Evolutionary conservation across 805 yeast species (phyloP), one percentile per base, ranked within the genome.

Genomic region (Monosporozyma aquatica): DNA sequence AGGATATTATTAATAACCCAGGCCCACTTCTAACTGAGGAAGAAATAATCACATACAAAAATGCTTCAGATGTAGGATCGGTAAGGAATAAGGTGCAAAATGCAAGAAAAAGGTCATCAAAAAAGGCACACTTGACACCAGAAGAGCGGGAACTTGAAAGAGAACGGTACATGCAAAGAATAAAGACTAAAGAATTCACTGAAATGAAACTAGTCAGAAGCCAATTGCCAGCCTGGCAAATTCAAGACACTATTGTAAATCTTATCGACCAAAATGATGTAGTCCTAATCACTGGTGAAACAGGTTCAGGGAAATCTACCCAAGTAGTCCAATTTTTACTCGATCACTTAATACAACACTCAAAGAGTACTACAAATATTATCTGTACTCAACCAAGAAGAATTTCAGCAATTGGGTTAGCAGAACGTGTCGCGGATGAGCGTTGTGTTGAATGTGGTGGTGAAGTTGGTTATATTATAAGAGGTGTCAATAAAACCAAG

Each of bases 231-330:
- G 97, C 97, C 0, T 90, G 95, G 95, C 59, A 66, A 11, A 82
- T 80, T 55, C 71, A 68, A 41, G 62, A 71, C 0, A 69, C 74
- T 5, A 68, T 90, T 30, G 70, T 84, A 2, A 52, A 72, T 0
- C 64, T 78, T 4, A 76, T 90, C 4, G 67, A 70, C 23, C 46
- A 67, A 0, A 74, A 83, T 55, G 76, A 76, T 47, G 82, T 87
- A 4, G 78, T 84, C 1, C 38, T 90, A 26, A 74, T 90, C 28
- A 90, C 97, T 2, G 98, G 97, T 59, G 98, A 92, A 59, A 90
- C 97, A 0, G 97, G 97, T 52, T 89, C 97, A 1, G 97, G 97
- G 51, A 90, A 90, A 56, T 86, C 96, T 1, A 90, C 98, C 0
- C 98, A 90, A 58, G 77, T 86, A 5, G 95, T 87, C 5, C 98